Conservation (phyloP, 805 yeast species). For the Debaryomyces tyrocola region DNA sequence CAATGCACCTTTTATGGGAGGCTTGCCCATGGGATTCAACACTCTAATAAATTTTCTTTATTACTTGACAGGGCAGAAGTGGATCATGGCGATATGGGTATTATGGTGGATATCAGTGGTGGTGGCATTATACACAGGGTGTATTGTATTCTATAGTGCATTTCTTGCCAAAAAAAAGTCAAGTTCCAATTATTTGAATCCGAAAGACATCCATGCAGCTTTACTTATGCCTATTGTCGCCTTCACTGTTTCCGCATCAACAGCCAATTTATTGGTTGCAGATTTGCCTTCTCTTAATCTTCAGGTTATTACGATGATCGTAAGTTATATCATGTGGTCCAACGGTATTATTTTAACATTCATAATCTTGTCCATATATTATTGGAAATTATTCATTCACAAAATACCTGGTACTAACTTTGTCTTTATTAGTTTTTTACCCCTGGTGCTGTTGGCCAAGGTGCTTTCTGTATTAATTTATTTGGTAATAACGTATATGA, state of each 20-base stretch:
- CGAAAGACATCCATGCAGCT: constrained; percentile 49
- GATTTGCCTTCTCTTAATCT: constrained; percentile 43
- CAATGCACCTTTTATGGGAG: constrained; percentile 68
- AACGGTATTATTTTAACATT: constrained; percentile 65
- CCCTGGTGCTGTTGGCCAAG: constrained; percentile 88
- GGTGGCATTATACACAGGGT: constrained; percentile 57
- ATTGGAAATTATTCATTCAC: constrained; percentile 57
- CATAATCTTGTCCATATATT: constrained; percentile 54
- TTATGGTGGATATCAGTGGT: constrained; percentile 74
- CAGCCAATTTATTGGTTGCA: constrained; percentile 58
- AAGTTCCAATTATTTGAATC: constrained; percentile 17
- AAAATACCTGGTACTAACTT: constrained; percentile 57
- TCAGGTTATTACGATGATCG: constrained; percentile 51
- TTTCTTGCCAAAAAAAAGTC: constrained; percentile 39
- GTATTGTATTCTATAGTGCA: constrained; percentile 55
- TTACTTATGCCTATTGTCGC: constrained; percentile 77
- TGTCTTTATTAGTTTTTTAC: constrained; percentile 70
- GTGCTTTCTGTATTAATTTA: constrained; percentile 63
- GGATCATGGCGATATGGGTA: constrained; percentile 54
- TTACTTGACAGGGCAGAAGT: constrained; percentile 37
- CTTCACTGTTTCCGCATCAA: constrained; percentile 69
- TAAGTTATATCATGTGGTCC: constrained; percentile 64
- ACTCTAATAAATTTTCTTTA: constrained; percentile 62
- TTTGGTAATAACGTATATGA: constrained; percentile 46
- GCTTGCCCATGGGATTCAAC: constrained; percentile 76